Percentiles rank a stretch among this genome's conserved stretches.
phyloP scores from a whole-genome alignment of 139 green algal species.

The Nannochloris sp. region DNA sequence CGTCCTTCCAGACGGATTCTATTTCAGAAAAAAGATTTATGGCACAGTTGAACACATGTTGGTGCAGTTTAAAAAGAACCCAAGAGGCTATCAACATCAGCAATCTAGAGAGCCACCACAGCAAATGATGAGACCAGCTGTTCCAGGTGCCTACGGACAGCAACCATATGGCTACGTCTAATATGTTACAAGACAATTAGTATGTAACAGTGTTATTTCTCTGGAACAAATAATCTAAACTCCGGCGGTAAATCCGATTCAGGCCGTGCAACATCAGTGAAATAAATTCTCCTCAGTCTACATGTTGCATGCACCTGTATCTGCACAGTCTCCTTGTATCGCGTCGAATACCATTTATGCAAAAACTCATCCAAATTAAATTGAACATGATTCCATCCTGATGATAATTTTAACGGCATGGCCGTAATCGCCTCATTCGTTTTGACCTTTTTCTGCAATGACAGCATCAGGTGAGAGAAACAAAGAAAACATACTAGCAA shows the following conservation, averaged over 20 bases:
- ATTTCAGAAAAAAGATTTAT: slow-evolving; percentile 16
- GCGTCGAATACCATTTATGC: slow-evolving; percentile 43
- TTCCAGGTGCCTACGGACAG: background rate
- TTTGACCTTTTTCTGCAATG: background rate
- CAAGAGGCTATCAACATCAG: slow-evolving; percentile 2
- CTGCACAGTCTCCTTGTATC: background rate
- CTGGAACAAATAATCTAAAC: slow-evolving; percentile 44
- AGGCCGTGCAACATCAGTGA: slow-evolving; percentile 90
- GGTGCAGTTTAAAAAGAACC: slow-evolving; percentile 18
- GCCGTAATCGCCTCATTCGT: slow-evolving; percentile 91
- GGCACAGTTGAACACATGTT: slow-evolving; percentile 27
- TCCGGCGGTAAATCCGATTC: slow-evolving; percentile 96
- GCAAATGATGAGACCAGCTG: background rate
- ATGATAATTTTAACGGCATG: slow-evolving; percentile 94
- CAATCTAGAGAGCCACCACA: background rate
- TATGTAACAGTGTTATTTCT: background rate
- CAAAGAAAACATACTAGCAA: background rate
- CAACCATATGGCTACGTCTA: slow-evolving; percentile 1
- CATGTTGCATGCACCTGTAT: slow-evolving; percentile 33
- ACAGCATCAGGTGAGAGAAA: no score
- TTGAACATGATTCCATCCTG: slow-evolving; percentile 95
- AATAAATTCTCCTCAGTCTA: slow-evolving; percentile 90
- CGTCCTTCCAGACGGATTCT: slow-evolving; percentile 28
- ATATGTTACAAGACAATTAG: slow-evolving; percentile 4
- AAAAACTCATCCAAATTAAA: slow-evolving; percentile 96